phyloP scores from a whole-genome alignment of 179 eudicot species.

The Actinidia arguta region DNA sequence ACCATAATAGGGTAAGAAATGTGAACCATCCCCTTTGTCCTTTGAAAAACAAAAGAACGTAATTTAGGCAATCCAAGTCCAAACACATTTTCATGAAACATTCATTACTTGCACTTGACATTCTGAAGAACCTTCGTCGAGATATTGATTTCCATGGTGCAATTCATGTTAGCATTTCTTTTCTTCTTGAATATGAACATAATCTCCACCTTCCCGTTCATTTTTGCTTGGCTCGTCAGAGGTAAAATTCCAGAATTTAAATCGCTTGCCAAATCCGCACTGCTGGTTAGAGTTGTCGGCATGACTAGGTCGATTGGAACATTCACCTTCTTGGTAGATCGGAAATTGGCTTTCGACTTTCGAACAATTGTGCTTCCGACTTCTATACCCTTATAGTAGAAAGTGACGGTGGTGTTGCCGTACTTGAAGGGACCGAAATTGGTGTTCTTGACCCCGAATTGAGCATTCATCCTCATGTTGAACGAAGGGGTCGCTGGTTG shows the following conservation, averaged over 20 bases:
- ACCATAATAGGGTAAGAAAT: no score
- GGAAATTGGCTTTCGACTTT: not conserved
- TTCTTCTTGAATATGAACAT: conserved; percentile 28
- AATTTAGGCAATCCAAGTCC: not conserved
- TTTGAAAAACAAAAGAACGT: no score
- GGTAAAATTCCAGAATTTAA: conserved; percentile 20
- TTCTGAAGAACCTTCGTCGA: conserved; percentile 17
- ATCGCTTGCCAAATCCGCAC: not conserved
- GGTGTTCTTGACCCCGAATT: conserved; percentile 28
- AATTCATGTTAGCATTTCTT: conserved; percentile 22
- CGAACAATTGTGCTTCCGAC: conserved; percentile 22
- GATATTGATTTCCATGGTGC: conserved; percentile 24
- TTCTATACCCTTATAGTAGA: conserved; percentile 12
- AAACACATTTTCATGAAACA: not conserved
- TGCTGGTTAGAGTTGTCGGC: not conserved
- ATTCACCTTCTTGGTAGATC: conserved; percentile 25
- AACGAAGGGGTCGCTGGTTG: conserved; percentile 22
- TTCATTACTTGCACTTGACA: conserved; percentile 24
- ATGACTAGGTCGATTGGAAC: conserved; percentile 14
- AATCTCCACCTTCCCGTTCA: conserved; percentile 33
- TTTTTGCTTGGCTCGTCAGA: conserved; percentile 19
- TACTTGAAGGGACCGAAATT: conserved; percentile 33
- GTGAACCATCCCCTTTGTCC: no score
- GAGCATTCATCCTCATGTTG: conserved; percentile 9
- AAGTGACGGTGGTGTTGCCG: conserved; percentile 3